These are phyloP conservation scores for Ophiostoma angusticollis DNA, from an alignment of 2,329 filamentous ascomycete species.

Conservation along the genomic window DNA sequence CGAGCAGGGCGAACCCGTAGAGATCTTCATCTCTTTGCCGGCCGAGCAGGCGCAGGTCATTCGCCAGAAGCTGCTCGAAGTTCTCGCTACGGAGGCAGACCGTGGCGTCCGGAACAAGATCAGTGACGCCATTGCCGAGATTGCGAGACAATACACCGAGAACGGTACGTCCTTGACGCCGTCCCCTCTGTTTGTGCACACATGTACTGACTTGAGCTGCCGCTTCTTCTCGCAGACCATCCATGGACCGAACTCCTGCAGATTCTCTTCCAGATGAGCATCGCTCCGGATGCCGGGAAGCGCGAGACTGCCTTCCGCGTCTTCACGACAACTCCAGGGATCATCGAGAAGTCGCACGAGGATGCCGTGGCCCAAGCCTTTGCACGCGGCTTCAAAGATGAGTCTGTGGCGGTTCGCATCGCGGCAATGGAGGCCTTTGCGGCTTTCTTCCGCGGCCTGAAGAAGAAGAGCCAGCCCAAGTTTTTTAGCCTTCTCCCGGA, in stretches of 20 bases:
- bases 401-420: constrained; percentile 70
- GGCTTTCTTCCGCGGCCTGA: constrained; percentile 83
- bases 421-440: constrained; percentile 95
- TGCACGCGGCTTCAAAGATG: constrained; percentile 82
- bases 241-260: constrained; percentile 82
- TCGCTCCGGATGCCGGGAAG: constrained; percentile 68
- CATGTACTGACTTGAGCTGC: background rate
- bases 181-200: no score
- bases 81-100: constrained; percentile 59
- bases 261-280: constrained; percentile 79
- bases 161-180: constrained; percentile 48
- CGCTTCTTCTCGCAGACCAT: constrained; percentile 42
- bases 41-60: constrained; percentile 65
- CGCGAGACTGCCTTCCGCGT: constrained; percentile 90
- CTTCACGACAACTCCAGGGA: constrained; percentile 85
- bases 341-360: constrained; percentile 93
- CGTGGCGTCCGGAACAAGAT: constrained; percentile 81
- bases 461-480: constrained; percentile 76
- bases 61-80: constrained; percentile 69
- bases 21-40: constrained; percentile 73
- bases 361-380: constrained; percentile 82
- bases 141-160: constrained; percentile 89
- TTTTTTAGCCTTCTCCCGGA: constrained; percentile 81
- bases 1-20: constrained; percentile 55
- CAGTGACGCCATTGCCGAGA: constrained; percentile 91